A percentile compares a stretch with the other conserved stretches of the same genome.
Evolutionary conservation across 2,329 filamentous ascomycete genomes (phyloP).

Genomic region (Ceratocystis albifundus): DNA sequence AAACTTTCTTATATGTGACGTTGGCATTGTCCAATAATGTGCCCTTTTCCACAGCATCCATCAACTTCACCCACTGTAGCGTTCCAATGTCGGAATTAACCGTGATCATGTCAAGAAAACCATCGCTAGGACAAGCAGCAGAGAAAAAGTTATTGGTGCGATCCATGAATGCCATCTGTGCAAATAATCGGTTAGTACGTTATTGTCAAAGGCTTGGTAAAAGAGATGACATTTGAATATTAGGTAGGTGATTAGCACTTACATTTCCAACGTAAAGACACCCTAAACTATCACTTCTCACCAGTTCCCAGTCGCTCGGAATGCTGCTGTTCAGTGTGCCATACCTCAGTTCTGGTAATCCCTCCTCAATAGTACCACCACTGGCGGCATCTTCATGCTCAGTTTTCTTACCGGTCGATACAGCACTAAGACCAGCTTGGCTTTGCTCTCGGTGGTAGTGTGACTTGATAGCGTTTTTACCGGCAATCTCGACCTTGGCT

Average conservation of each 20-base stretch:
- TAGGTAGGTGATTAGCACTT: slow-evolving; percentile 30
- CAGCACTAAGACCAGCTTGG: slow-evolving; percentile 15
- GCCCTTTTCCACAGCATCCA: slow-evolving; percentile 60
- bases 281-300: slow-evolving; percentile 65
- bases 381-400: slow-evolving; percentile 26
- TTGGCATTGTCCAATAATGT: slow-evolving; percentile 69
- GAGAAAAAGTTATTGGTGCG: slow-evolving; percentile 80
- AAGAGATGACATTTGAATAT: not conserved
- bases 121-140: slow-evolving; percentile 69
- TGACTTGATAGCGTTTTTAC: slow-evolving; percentile 61
- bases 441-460: slow-evolving; percentile 48
- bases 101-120: slow-evolving; percentile 71
- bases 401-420: slow-evolving; percentile 20
- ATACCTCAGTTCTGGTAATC: slow-evolving; percentile 62
- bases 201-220: not conserved
- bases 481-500: slow-evolving; percentile 66
- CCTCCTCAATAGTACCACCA: slow-evolving; percentile 30
- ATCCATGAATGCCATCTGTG: slow-evolving; percentile 78
- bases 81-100: slow-evolving; percentile 65
- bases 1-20: slow-evolving; percentile 72
- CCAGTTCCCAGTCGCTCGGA: slow-evolving; percentile 63
- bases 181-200: not conserved
- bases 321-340: slow-evolving; percentile 69
- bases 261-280: slow-evolving; percentile 91
- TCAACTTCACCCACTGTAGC: slow-evolving; percentile 52